Evolutionary conservation across 139 green algal genomes (phyloP), one percentile per base, ranked within the genome.

Genomic region (Mychonastes homosphaera): DNA sequence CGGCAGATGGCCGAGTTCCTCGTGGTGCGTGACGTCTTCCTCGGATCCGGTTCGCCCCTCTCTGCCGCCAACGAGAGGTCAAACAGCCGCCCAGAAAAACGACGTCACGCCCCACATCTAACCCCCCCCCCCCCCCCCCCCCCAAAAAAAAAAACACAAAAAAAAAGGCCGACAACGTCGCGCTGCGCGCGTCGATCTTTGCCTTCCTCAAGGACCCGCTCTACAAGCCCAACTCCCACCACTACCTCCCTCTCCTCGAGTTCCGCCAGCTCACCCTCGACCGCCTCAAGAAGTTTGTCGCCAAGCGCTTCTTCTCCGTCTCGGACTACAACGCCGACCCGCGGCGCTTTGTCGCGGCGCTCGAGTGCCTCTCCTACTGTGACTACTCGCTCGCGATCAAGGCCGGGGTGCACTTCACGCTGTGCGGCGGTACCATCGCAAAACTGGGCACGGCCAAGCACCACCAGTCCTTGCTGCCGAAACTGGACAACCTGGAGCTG

Each of bases 371-470:
- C 4, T 70, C 69, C 39, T 84, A 77, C 24, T 76, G 56, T 30
- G 88, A 96, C 70, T 95, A 95, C 73, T 83, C 64, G 18, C 60
- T 94, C 62, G 76, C 68, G 43, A 91, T 96, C 72, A 95, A 95
- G 36, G 32, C 52, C n/a, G 88, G 88, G 5, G 88, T 95, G 23
- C 88, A 96, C 76, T 93, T 92, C 71, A 83, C 72, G 5, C 63
- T 83, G 35, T 83, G 78, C 55, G 81, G 78, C 4, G 81, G 81
- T 19, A 81, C 81, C n/a, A 70, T 86, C 26, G 69, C 48, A 53
- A 74, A 87, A 62, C 78, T 93, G 57, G 88, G 87, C 46, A 94
- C 82, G 1, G 60, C 72, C 45, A 84, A 88, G 71, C 88, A 95
- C 58, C 87, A 95, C 41, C 56, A 78, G 3, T 62, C 79, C 21